These are phyloP conservation scores for Tubosaeta sp. DNA, from an alignment of 768 basidiomycete genomes.

Conservation along the genomic window DNA sequence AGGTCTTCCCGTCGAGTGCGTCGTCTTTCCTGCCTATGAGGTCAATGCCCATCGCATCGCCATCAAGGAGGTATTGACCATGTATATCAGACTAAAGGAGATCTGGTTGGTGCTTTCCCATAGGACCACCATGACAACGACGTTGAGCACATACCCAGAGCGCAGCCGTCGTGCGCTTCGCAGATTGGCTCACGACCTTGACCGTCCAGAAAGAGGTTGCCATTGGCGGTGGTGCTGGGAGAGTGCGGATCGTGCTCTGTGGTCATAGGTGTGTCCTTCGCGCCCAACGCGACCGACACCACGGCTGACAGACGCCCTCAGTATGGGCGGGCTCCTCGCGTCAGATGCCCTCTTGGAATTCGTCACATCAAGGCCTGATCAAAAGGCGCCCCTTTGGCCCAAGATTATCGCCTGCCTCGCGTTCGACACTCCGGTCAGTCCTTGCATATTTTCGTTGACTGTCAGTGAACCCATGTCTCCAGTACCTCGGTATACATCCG, in stretches of 20 bases:
- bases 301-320: conserved; percentile 25
- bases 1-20: conserved; percentile 57
- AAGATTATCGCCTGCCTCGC: conserved; percentile 79
- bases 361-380: conserved; percentile 59
- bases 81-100: conserved; percentile 74
- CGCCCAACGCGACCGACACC: too few species aligned
- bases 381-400: conserved; percentile 75
- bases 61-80: conserved; percentile 10
- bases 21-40: conserved; percentile 90
- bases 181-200: conserved; percentile 89
- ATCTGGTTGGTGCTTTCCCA: conserved; percentile 56
- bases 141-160: conserved; percentile 39
- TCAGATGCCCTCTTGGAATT: conserved; percentile 82
- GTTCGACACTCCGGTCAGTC: conserved; percentile 84
- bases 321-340: conserved; percentile 90
- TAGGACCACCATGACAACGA: background rate
- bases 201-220: conserved; percentile 83
- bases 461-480: conserved; percentile 4
- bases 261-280: conserved; percentile 74
- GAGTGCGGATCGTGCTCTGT: conserved; percentile 77
- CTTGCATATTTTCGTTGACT: background rate
- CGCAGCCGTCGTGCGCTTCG: conserved; percentile 78
- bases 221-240: conserved; percentile 68
- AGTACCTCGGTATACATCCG: conserved; percentile 90
- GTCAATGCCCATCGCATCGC: conserved; percentile 34